Evolutionary conservation across 495 filamentous ascomycete genomes (phyloP).

Genomic region (Evernia prunastri): DNA sequence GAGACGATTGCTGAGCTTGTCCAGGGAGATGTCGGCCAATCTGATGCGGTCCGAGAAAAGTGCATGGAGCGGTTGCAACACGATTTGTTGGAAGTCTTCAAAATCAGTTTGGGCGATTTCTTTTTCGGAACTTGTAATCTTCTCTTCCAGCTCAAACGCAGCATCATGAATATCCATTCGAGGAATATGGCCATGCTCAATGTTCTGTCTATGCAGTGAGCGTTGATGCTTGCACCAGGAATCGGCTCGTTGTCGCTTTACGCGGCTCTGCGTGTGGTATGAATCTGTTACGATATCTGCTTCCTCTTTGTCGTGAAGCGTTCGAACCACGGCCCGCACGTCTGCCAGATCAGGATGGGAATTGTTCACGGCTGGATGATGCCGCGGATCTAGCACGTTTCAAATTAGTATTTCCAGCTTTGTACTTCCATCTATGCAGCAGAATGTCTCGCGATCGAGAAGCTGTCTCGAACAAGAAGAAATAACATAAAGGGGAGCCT

Average conservation of each 20-base stretch:
- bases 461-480: too few species aligned
- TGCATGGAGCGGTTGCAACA: slow-evolving; percentile 70
- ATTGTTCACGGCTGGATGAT: slow-evolving; percentile 93
- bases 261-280: slow-evolving; percentile 42
- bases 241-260: slow-evolving; percentile 35
- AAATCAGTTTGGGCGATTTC: slow-evolving; percentile 64
- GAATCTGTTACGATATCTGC: slow-evolving; percentile 59
- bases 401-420: too few species aligned
- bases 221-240: slow-evolving; percentile 42
- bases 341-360: slow-evolving; percentile 80
- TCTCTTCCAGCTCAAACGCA: slow-evolving; percentile 57
- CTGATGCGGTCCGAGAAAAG: slow-evolving; percentile 49
- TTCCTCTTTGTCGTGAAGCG: slow-evolving; percentile 67
- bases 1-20: slow-evolving; percentile 59
- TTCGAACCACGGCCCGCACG: slow-evolving; percentile 67
- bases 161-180: slow-evolving; percentile 77
- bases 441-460: too few species aligned
- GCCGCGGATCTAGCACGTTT: too few species aligned
- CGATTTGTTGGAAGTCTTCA: slow-evolving; percentile 65
- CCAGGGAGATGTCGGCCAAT: slow-evolving; percentile 28
- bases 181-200: slow-evolving; percentile 65
- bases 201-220: slow-evolving; percentile 51
- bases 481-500: too few species aligned
- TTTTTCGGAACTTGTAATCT: slow-evolving; percentile 54
- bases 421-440: too few species aligned